These are phyloP conservation scores for Diaporthe humulicola DNA, from an alignment of 2,329 filamentous ascomycete genomes.

Conservation along the genomic window DNA sequence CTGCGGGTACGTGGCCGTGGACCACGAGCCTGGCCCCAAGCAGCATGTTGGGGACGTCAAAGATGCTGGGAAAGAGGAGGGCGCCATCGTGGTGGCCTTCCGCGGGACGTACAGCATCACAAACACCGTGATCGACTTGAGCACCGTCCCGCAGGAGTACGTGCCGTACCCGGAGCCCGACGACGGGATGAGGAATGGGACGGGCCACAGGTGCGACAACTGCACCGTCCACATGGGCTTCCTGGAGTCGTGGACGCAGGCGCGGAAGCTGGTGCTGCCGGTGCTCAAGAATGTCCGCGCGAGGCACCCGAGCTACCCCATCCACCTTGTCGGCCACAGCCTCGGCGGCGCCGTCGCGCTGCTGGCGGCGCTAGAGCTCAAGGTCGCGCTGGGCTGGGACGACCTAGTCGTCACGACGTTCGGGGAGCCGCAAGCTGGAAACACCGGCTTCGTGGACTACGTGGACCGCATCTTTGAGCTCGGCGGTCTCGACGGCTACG, in stretches of 20 bases:
- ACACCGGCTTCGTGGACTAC: constrained; percentile 66
- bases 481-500: constrained; percentile 47
- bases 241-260: constrained; percentile 84
- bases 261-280: constrained; percentile 77
- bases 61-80: constrained; percentile 40
- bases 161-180: constrained; percentile 81
- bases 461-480: constrained; percentile 67
- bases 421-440: constrained; percentile 83
- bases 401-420: constrained; percentile 88
- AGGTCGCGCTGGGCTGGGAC: constrained; percentile 78
- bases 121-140: constrained; percentile 91
- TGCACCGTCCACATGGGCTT: constrained; percentile 97
- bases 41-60: constrained; percentile 80
- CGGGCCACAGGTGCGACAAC: constrained; percentile 74
- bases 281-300: constrained; percentile 71
- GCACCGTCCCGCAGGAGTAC: constrained; percentile 90
- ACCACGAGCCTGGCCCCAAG: constrained; percentile 79
- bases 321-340: constrained; percentile 90
- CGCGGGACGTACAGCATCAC: constrained; percentile 94
- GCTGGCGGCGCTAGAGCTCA: constrained; percentile 86
- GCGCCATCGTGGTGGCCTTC: constrained; percentile 84
- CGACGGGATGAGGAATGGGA: constrained; percentile 48
- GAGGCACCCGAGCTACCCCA: constrained; percentile 74
- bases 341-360: constrained; percentile 93
- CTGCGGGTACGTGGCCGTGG: constrained; percentile 92